Percentiles rank a stretch among this genome's conserved stretches.
These are phyloP conservation scores for Geotrichum macrosporum DNA, from an alignment of 1,139 yeast genomes.

Conservation along the genomic window DNA sequence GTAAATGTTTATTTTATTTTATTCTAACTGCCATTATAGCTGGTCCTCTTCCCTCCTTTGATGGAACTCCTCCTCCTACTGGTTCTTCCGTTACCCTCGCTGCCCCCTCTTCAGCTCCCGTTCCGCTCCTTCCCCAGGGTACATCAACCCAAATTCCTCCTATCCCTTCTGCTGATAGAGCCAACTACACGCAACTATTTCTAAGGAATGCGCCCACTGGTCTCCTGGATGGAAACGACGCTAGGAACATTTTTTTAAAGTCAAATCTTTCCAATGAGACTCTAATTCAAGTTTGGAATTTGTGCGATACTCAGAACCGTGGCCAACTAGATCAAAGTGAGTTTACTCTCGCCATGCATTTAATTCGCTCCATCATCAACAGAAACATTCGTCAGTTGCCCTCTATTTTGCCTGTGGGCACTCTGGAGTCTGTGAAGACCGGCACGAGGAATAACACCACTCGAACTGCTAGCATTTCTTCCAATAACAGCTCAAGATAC, in stretches of 20 bases:
- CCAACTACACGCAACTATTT: slow-evolving; percentile 69
- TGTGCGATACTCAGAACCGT: slow-evolving; percentile 69
- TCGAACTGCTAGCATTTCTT: slow-evolving; percentile 8
- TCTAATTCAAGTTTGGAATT: slow-evolving; percentile 82
- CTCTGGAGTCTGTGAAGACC: slow-evolving; percentile 26
- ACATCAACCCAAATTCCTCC: slow-evolving; percentile 47
- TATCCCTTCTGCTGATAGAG: slow-evolving; percentile 59
- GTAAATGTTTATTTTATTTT: not conserved
- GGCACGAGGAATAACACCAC: slow-evolving; percentile 7
- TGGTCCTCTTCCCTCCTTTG: slow-evolving; percentile 48
- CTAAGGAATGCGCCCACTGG: slow-evolving; percentile 63
- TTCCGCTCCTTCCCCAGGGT: slow-evolving; percentile 10
- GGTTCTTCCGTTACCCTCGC: too few species aligned
- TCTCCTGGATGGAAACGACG: slow-evolving; percentile 63
- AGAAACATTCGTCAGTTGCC: slow-evolving; percentile 70
- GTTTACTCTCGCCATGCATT: slow-evolving; percentile 90
- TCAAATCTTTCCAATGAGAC: slow-evolving; percentile 75
- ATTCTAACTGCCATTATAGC: slow-evolving; percentile 29
- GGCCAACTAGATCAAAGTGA: slow-evolving; percentile 71
- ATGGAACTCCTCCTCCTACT: slow-evolving; percentile 29
- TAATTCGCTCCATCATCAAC: slow-evolving; percentile 75
- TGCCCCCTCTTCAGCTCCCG: slow-evolving; percentile 20
- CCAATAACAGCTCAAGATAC: slow-evolving; percentile 26
- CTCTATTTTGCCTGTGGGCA: slow-evolving; percentile 52
- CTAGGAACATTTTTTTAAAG: slow-evolving; percentile 80